Evolutionary conservation across 345 rosid species (phyloP).

Genomic region (Moricandia moricandioides): DNA sequence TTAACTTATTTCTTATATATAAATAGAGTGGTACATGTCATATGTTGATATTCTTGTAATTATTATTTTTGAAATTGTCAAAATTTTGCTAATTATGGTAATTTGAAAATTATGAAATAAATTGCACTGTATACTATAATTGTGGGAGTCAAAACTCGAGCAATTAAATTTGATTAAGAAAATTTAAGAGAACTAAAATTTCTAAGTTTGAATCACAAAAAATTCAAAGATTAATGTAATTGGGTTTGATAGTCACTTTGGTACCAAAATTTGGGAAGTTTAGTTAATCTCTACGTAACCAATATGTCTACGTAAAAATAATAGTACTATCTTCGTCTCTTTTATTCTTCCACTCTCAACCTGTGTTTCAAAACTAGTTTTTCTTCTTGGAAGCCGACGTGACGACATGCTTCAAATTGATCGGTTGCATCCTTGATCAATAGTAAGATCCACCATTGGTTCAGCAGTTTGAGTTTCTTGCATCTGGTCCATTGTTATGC

Average conservation of each 20-base stretch:
- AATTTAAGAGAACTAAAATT: too few species aligned
- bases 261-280: too few species aligned
- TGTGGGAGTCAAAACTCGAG: neutral
- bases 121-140: neutral
- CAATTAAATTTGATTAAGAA: neutral
- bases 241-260: too few species aligned
- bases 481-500: neutral
- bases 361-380: neutral
- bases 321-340: too few species aligned
- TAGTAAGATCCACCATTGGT: neutral
- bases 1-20: neutral
- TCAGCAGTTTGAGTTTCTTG: neutral
- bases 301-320: too few species aligned
- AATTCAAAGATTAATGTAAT: too few species aligned
- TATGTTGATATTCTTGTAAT: neutral
- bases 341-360: too few species aligned
- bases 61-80: too few species aligned
- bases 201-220: too few species aligned
- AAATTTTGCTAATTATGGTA: too few species aligned
- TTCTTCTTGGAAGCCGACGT: neutral
- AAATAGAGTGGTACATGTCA: neutral
- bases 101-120: neutral
- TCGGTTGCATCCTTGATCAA: neutral
- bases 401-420: neutral
- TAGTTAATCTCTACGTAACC: too few species aligned